Conservation (phyloP, 345 rosid genomes). For the Gossypium stocksii region DNA sequence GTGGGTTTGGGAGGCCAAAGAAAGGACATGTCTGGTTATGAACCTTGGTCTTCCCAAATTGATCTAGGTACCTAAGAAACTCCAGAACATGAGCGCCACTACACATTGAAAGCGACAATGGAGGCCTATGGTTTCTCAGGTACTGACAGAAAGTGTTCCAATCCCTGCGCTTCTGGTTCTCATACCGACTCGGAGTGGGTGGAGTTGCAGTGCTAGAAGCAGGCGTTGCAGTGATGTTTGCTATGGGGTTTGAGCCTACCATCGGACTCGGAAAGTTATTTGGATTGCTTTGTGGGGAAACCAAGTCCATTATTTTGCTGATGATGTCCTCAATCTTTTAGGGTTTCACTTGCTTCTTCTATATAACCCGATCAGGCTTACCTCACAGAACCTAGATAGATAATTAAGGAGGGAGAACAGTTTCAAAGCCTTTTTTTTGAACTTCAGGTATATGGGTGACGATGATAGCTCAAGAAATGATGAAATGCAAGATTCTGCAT, state of each 20-base stretch:
- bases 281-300: slow-evolving; percentile 23
- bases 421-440: not conserved
- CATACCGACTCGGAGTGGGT: slow-evolving; percentile 63
- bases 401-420: not conserved
- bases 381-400: not conserved
- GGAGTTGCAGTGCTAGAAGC: slow-evolving; percentile 19
- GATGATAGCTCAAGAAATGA: slow-evolving; percentile 7
- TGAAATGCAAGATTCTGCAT: slow-evolving; percentile 22
- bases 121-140: slow-evolving; percentile 75
- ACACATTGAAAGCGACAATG: slow-evolving; percentile 62
- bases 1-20: slow-evolving; percentile 85
- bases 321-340: not conserved
- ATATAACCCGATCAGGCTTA: not conserved
- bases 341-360: not conserved
- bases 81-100: slow-evolving; percentile 88
- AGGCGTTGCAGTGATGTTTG: slow-evolving; percentile 12
- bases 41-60: slow-evolving; percentile 72
- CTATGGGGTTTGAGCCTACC: not conserved
- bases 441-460: not conserved
- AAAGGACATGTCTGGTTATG: slow-evolving; percentile 81
- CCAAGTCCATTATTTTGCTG: slow-evolving; percentile 34
- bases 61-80: slow-evolving; percentile 72
- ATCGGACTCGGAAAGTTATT: slow-evolving; percentile 4
- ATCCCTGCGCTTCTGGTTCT: slow-evolving; percentile 82
- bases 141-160: slow-evolving; percentile 95